A percentile compares a stretch with the other conserved stretches of the same genome.
phyloP scores from a whole-genome alignment of 1,284 basidiomycete species.

The Marasmius oreades region DNA sequence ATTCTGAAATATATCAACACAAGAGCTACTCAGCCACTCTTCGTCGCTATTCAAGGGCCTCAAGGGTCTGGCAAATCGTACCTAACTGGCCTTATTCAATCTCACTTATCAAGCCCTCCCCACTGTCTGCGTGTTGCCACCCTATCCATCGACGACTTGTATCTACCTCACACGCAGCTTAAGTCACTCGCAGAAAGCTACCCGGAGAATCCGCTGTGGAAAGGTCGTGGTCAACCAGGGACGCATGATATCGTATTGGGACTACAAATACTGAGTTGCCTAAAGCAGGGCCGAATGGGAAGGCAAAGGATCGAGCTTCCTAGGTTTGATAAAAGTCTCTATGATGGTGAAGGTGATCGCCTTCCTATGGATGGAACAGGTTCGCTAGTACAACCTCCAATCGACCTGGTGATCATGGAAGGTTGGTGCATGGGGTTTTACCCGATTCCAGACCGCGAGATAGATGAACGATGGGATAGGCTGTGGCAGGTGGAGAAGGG shows the following conservation, averaged over 20 bases:
- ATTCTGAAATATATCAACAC: slow-evolving; percentile 34
- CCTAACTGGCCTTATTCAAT: slow-evolving; percentile 54
- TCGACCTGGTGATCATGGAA: slow-evolving; percentile 88
- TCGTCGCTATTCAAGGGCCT: slow-evolving; percentile 83
- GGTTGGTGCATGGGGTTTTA: slow-evolving; percentile 82
- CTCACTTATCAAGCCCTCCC: slow-evolving; percentile 44
- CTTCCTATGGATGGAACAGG: slow-evolving; percentile 39
- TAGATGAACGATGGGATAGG: slow-evolving; percentile 40
- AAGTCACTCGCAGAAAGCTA: slow-evolving; percentile 48
- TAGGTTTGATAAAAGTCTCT: slow-evolving; percentile 83
- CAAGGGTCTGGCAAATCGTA: slow-evolving; percentile 85
- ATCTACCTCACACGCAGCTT: slow-evolving; percentile 67
- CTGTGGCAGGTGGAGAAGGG: slow-evolving; percentile 36
- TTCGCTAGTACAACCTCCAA: slow-evolving; percentile 39
- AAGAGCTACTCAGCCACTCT: slow-evolving; percentile 41
- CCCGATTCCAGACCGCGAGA: slow-evolving; percentile 45
- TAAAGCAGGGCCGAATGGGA: slow-evolving; percentile 38
- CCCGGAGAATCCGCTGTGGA: slow-evolving; percentile 62
- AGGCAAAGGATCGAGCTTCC: slow-evolving; percentile 60
- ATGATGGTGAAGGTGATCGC: slow-evolving; percentile 82
- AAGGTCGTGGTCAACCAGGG: slow-evolving; percentile 82
- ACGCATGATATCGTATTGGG: slow-evolving; percentile 81
- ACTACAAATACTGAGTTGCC: slow-evolving; percentile 40
- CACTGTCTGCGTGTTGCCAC: slow-evolving; percentile 58
- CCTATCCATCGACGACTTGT: slow-evolving; percentile 85